Conservation (phyloP, 805 yeast species). For the Pichia rugopelliculosa region DNA sequence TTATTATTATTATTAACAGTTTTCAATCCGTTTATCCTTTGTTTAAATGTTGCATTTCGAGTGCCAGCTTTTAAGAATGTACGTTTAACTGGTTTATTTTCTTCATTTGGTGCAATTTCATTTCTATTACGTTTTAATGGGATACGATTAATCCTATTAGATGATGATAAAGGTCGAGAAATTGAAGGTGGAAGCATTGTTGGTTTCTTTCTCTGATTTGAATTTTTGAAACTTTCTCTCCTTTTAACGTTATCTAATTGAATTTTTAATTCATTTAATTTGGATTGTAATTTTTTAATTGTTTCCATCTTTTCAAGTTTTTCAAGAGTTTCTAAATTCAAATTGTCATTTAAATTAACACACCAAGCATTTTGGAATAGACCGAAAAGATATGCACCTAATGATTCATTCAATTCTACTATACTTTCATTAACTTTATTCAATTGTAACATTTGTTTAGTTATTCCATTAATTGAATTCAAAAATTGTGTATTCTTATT, state of each 20-base stretch:
- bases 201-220: not conserved
- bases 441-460: conserved; percentile 49
- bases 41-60: not conserved
- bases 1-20: not conserved
- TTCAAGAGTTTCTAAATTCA: conserved; percentile 18
- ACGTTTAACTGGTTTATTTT: not conserved
- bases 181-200: conserved; percentile 23
- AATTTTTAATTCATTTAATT: conserved; percentile 9
- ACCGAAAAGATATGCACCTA: conserved; percentile 67
- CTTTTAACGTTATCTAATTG: conserved; percentile 10
- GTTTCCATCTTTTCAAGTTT: conserved; percentile 16
- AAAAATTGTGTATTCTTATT: conserved; percentile 15
- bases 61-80: conserved; percentile 6
- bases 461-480: conserved; percentile 30
- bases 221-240: conserved; percentile 7
- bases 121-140: not conserved
- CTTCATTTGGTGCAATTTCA: not conserved
- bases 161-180: not conserved
- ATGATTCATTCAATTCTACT: conserved; percentile 65
- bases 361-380: conserved; percentile 84
- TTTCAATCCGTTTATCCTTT: not conserved
- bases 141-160: not conserved
- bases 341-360: conserved; percentile 50
- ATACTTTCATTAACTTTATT: conserved; percentile 56
- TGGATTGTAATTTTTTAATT: conserved; percentile 12